A percentile compares a stretch with the other conserved stretches of the same genome.
phyloP scores from a whole-genome alignment of 75 land plant genomes.

The Chamaecyparis obtusa region DNA sequence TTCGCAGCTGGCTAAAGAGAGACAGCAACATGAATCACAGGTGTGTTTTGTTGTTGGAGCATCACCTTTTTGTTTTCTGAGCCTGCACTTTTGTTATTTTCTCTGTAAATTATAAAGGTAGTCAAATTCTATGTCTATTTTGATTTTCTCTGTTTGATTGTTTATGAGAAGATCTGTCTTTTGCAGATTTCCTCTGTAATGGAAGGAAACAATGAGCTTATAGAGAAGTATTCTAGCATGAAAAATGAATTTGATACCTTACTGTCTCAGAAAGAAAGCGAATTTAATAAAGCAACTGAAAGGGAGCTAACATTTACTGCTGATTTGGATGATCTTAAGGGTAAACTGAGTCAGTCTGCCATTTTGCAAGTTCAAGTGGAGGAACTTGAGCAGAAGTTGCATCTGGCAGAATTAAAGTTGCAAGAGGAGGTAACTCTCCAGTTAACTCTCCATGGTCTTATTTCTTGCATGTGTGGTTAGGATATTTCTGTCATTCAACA shows the following conservation, averaged over 20 bases:
- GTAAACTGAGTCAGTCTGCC: slow-evolving; percentile 25
- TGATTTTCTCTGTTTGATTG: too few species aligned
- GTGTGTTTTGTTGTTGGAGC: slow-evolving; percentile 19
- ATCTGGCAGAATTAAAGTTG: slow-evolving; percentile 14
- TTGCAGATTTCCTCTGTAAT: slow-evolving; percentile 48
- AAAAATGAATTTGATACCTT: slow-evolving; percentile 41
- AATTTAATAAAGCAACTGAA: slow-evolving; percentile 31
- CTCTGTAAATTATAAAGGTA: background rate
- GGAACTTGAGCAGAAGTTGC: slow-evolving; percentile 36
- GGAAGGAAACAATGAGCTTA: slow-evolving; percentile 55
- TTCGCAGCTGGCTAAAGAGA: slow-evolving; percentile 27
- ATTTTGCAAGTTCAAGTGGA: slow-evolving; percentile 17
- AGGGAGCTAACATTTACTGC: slow-evolving; percentile 18
- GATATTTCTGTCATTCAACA: background rate
- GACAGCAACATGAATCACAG: slow-evolving; percentile 46
- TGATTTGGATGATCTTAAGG: slow-evolving; percentile 38
- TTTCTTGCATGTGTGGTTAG: background rate
- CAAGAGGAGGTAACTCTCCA: slow-evolving; percentile 42
- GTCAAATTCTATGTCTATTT: background rate
- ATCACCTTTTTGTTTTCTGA: background rate
- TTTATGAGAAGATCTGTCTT: background rate
- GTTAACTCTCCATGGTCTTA: slow-evolving; percentile 18
- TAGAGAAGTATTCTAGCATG: slow-evolving; percentile 27
- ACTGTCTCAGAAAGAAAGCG: slow-evolving; percentile 33
- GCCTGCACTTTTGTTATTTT: too few species aligned